phyloP scores from a whole-genome alignment of 2,329 filamentous ascomycete species.

The Neoscytalidium dimidiatum region DNA sequence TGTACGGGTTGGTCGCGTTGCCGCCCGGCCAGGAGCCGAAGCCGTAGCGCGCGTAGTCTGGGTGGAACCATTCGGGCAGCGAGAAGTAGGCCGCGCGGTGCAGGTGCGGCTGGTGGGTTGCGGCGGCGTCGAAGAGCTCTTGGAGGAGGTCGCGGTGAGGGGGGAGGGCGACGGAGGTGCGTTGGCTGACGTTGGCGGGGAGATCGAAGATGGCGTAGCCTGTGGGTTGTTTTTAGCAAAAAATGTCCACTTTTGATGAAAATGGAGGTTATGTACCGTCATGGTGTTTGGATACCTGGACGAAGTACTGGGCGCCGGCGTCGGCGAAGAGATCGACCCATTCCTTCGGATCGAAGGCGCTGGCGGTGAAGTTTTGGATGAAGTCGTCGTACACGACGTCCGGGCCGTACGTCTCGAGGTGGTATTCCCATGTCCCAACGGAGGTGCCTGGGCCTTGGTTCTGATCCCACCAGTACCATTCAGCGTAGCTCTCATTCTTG shows the following conservation, averaged over 20 bases:
- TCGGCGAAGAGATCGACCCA: slow-evolving; percentile 58
- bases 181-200: slow-evolving; percentile 40
- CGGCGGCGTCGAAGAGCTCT: slow-evolving; percentile 48
- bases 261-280: not conserved
- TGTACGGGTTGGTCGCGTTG: slow-evolving; percentile 48
- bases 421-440: slow-evolving; percentile 51
- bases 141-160: slow-evolving; percentile 45
- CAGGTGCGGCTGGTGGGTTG: slow-evolving; percentile 45
- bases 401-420: slow-evolving; percentile 53
- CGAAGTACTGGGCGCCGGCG: slow-evolving; percentile 53
- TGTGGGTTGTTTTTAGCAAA: slow-evolving; percentile 28
- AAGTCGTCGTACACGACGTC: slow-evolving; percentile 59
- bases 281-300: slow-evolving; percentile 41
- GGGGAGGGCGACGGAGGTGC: slow-evolving; percentile 41
- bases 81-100: slow-evolving; percentile 48
- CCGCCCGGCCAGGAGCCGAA: slow-evolving; percentile 44
- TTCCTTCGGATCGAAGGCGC: slow-evolving; percentile 51
- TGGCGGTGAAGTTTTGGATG: slow-evolving; percentile 55
- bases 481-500: slow-evolving; percentile 42
- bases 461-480: slow-evolving; percentile 47
- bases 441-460: slow-evolving; percentile 44
- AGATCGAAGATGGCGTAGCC: slow-evolving; percentile 49
- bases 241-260: too few relatives aligned
- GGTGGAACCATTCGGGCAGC: slow-evolving; percentile 51
- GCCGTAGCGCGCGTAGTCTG: slow-evolving; percentile 42